Conservation (phyloP, 345 rosid species). For the Nasturtium officinale region DNA sequence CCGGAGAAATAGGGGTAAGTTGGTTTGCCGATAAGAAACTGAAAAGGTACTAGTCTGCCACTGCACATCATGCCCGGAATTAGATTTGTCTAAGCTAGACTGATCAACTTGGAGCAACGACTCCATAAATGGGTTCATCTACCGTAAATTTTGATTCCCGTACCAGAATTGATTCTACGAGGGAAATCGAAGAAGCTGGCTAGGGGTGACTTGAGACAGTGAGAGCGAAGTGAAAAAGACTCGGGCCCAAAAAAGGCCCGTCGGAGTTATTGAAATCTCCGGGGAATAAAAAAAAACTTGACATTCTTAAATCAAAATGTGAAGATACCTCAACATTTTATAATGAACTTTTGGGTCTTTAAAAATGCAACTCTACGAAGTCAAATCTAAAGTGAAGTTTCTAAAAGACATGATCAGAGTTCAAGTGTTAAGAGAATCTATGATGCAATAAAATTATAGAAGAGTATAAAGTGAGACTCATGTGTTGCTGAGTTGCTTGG, state of each 20-base stretch:
- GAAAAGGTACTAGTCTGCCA: not conserved
- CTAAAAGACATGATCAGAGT: slow-evolving; percentile 20
- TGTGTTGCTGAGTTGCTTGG: slow-evolving; percentile 13
- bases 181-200: slow-evolving; percentile 12
- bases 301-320: not conserved
- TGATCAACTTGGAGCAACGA: slow-evolving; percentile 41
- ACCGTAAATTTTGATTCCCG: slow-evolving; percentile 1
- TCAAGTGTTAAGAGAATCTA: slow-evolving; percentile 21
- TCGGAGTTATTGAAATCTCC: not conserved
- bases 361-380: slow-evolving; percentile 8
- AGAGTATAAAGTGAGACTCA: not conserved
- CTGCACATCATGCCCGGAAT: slow-evolving; percentile 2
- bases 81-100: slow-evolving; percentile 43
- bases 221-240: not conserved
- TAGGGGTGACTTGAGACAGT: not conserved
- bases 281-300: too few relatives aligned
- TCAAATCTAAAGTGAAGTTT: slow-evolving; percentile 16
- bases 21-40: too few relatives aligned
- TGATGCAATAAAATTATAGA: not conserved
- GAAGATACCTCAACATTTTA: slow-evolving; percentile 43
- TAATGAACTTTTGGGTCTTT: slow-evolving; percentile 17
- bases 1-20: too few relatives aligned
- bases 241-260: slow-evolving; percentile 1
- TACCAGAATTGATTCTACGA: not conserved
- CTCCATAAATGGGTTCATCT: slow-evolving; percentile 41